These are phyloP conservation scores for Ulota crispa DNA, from an alignment of 225 moss, liverwort and hornwort genomes.

Conservation along the genomic window DNA sequence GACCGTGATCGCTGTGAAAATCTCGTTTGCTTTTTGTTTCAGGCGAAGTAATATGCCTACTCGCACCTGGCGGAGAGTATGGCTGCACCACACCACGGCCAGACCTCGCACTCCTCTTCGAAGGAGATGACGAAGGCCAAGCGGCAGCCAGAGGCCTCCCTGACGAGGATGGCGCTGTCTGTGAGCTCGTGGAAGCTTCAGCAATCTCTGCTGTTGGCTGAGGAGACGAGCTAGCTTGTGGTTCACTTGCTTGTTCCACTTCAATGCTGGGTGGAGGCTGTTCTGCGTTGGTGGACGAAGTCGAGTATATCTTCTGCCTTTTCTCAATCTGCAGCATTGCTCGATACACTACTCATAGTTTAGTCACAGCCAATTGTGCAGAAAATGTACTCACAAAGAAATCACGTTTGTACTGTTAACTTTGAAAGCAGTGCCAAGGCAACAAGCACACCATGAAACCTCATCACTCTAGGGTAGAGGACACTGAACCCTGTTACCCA, in stretches of 20 bases:
- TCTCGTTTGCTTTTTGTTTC: constrained; percentile 45
- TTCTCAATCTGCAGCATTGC: constrained; percentile 70
- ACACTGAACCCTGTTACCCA: not conserved
- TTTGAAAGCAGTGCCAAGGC: not conserved
- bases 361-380: not conserved
- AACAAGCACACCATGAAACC: not conserved
- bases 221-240: constrained; percentile 7
- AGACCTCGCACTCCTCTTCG: constrained; percentile 40
- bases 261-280: constrained; percentile 30
- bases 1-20: constrained; percentile 48
- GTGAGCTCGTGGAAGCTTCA: constrained; percentile 33
- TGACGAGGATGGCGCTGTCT: constrained; percentile 32
- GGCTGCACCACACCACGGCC: constrained; percentile 57
- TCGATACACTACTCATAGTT: constrained; percentile 28
- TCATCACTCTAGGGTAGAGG: not conserved
- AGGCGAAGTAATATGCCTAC: constrained; percentile 31
- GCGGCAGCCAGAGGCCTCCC: constrained; percentile 56
- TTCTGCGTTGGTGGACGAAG: constrained; percentile 32
- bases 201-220: constrained; percentile 14
- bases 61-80: constrained; percentile 42
- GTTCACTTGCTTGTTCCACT: constrained; percentile 28
- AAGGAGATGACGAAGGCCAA: constrained; percentile 65
- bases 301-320: constrained; percentile 65
- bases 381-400: not conserved
- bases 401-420: not conserved